A percentile compares a stretch with the other conserved stretches of the same genome.
Conservation (phyloP, 2,329 filamentous ascomycete genomes). For the Paracorniculantispora psalliotae region DNA sequence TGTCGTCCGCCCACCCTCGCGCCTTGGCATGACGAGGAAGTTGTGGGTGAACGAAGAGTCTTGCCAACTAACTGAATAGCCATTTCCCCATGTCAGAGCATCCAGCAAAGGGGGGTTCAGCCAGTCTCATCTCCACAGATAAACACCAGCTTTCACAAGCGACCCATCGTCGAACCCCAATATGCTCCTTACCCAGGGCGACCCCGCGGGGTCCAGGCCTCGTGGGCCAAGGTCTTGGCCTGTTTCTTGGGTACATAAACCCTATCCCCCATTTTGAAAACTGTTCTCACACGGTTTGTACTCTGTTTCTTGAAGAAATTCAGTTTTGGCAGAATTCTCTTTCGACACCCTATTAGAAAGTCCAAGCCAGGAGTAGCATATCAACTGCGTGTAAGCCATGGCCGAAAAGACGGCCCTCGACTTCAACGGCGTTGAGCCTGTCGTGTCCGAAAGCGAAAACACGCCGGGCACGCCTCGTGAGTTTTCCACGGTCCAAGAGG, state of each 20-base stretch:
- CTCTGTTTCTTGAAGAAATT: background rate
- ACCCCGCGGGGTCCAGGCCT: background rate
- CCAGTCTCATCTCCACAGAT: background rate
- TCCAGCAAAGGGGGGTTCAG: background rate
- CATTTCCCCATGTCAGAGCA: background rate
- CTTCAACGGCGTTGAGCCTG: background rate
- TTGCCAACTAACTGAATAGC: too few relatives aligned
- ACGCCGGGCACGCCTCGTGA: slow-evolving; percentile 19
- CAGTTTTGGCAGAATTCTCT: too few relatives aligned
- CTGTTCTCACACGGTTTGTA: background rate
- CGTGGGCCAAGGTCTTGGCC: background rate
- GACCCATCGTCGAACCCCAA: background rate
- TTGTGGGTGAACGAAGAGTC: too few relatives aligned
- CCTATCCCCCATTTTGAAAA: background rate
- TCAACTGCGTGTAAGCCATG: background rate
- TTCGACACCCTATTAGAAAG: too few relatives aligned
- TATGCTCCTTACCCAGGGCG: background rate
- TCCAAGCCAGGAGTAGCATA: too few relatives aligned
- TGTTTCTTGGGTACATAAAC: background rate
- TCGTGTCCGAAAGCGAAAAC: slow-evolving; percentile 13
- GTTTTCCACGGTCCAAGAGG: slow-evolving; percentile 15
- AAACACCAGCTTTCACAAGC: background rate
- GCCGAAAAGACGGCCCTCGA: slow-evolving; percentile 7
- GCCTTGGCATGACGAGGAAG: background rate
- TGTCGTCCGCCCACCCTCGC: background rate